Evolutionary conservation across 116 monocot species (phyloP).

Genomic region (Iris pallida): DNA sequence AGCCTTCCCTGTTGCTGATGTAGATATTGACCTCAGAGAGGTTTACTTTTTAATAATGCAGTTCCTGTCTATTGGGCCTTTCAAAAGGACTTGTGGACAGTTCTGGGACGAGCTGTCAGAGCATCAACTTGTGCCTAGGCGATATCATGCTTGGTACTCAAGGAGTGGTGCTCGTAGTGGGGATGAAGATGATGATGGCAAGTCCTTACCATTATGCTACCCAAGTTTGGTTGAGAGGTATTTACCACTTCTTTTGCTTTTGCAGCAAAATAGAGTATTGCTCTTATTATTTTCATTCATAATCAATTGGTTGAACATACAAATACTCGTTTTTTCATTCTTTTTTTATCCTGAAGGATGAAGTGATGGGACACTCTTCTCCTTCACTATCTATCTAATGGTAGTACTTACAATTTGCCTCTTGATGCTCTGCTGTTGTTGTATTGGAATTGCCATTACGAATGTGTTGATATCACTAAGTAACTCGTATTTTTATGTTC

Average conservation of each 20-base stretch:
- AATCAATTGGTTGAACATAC: neutral
- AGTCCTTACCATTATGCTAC: conserved; percentile 81
- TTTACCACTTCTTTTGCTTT: neutral
- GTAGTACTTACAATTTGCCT: too few relatives aligned
- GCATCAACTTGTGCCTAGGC: conserved; percentile 92
- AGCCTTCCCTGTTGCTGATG: conserved; percentile 41
- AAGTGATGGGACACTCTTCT: too few relatives aligned
- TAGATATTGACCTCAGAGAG: conserved; percentile 87
- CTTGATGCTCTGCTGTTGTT: too few relatives aligned
- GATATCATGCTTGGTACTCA: conserved; percentile 99
- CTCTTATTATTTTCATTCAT: neutral
- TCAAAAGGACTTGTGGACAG: conserved; percentile 66
- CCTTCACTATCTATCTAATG: too few relatives aligned
- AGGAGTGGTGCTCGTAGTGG: conserved; percentile 60
- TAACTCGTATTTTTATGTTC: too few relatives aligned
- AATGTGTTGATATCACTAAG: too few relatives aligned
- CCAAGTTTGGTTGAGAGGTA: conserved; percentile 81
- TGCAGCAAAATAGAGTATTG: too few relatives aligned
- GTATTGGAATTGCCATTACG: too few relatives aligned
- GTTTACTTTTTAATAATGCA: conserved; percentile 99
- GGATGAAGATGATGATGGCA: conserved; percentile 86
- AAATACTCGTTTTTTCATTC: too few relatives aligned
- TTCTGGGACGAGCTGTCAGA: conserved; percentile 93
- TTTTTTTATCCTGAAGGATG: too few relatives aligned
- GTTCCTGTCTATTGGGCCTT: conserved; percentile 87